Evolutionary conservation across 176 grass and related monocot species (phyloP), one percentile per base, ranked within the genome.

Genomic region (Avena sativa): DNA sequence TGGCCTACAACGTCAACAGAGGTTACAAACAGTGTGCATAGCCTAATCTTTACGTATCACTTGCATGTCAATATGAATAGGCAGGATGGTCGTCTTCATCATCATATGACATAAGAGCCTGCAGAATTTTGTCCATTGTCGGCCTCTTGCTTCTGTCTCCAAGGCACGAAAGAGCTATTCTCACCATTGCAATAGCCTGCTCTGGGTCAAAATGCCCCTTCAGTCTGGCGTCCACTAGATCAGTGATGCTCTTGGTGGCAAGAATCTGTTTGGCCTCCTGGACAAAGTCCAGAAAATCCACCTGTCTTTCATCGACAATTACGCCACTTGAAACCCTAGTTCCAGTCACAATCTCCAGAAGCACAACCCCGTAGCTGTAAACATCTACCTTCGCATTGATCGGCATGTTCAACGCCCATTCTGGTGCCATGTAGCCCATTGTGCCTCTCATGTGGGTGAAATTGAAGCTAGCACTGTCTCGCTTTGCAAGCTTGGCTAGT

Each of bases 361-460:
- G 88, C 30, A 97, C 92, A 30, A 92, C 76, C 7, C 94, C 89
- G 5, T 91, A 91, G 72, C 95, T 91, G 76, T 93, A 97, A 20
- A 97, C 92, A 75, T 97, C 88, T 8, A 97, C 90, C 85, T 97
- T 97, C 13, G 86, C 81, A 57, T 90, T 94, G 75, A 97, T 92
- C 0, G 92, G 88, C 14, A 88, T 47, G 75, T 87, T 89, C 4
- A 89, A 12, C n/a, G 88, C 83, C 95, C 95, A 97, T 84, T 97
- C 95, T 15, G 92, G 95, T 64, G 92, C 95, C 87, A 97, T 97
- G 76, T 97, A 97, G 14, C 93, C 95, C 77, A 49, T 90, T 9
- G 95, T 97, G 30, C 93, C 95, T 82, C 95, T 94, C 88, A 97
- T 95, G 38, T 89, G 89, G 10, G 91, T 88, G 81, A 88, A 83